Base-by-base conservation (phyloP, 2,329 filamentous ascomycete genomes). In the Cladophialophora immunda region DNA sequence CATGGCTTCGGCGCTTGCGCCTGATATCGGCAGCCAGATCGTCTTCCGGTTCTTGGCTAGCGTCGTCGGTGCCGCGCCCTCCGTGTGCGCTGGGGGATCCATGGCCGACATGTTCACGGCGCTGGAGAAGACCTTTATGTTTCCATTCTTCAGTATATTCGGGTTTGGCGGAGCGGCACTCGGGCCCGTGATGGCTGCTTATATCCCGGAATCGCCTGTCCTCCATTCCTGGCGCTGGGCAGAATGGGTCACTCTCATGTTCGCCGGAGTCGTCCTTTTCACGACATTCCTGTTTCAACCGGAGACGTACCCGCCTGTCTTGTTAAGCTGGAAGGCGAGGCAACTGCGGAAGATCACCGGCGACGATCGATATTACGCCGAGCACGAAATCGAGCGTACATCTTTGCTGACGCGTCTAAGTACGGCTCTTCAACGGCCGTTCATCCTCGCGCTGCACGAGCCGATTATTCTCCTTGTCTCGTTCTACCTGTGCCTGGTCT, bases 41-140 rank as follows among this genome's bases (percentile, higher is more conserved):
- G 77, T 78, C 0, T 85, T 84, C 64, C 80, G 84, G 2, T 85
- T 84, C 66, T 70, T 86, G 3, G 80, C 84, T 1, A 83, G 84
- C 0, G 84, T 87, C 0, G 81, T 81, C 5, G 78, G 82, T 0
- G 84, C 76, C 69, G 83, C 78, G 53, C 83, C 77, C 19, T 75
- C 78, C 69, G 83, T 78, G 50, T 85, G 74, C 70, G 81, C 81
- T 9, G 82, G 82, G 0, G 82, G 82, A 3, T 80, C 78, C 0
- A 77, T 84, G 4, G 76, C 78, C 8, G 84, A 85, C 71, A 75
- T 85, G 36, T 85, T 81, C 73, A 78, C 76, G 52, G 79, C 82
- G 0, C 74, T 83, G 32, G 83, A 86, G 69, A 77, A 82, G 57
- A 82, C 82, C 0, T 82, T 81, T 57, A 80, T 80, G 9, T 86